Percentiles rank a stretch among this genome's conserved stretches.
These are phyloP conservation scores for Biscogniauxia marginata DNA, from an alignment of 2,329 filamentous ascomycete species.

Conservation along the genomic window DNA sequence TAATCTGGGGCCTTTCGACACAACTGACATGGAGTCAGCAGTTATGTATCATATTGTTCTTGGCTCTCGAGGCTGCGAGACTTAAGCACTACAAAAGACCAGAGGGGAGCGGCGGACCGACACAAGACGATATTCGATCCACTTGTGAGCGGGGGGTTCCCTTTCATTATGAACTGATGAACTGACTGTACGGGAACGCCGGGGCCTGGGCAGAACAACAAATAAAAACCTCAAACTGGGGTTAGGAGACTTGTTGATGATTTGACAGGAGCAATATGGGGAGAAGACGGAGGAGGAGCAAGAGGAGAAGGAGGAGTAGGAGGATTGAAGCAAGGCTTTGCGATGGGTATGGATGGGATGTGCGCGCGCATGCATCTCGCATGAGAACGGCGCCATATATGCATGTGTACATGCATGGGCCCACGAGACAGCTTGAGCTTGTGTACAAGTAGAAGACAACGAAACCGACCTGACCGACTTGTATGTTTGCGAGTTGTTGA, in stretches of 20 bases:
- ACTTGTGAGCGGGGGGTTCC: neutral
- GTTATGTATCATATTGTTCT: neutral
- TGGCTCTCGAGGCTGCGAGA: neutral
- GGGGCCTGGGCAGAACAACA: neutral
- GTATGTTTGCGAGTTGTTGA: too few species aligned
- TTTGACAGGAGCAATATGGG: neutral
- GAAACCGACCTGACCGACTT: neutral
- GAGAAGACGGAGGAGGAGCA: neutral
- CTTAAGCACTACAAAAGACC: neutral
- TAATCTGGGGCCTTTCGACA: neutral
- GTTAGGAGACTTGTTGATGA: neutral
- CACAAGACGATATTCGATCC: neutral
- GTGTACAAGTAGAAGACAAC: neutral
- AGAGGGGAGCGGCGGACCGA: neutral
- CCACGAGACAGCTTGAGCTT: neutral
- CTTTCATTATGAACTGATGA: neutral
- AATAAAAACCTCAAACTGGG: neutral
- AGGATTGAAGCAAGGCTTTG: neutral
- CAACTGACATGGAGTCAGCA: neutral
- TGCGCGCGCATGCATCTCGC: constrained; percentile 5
- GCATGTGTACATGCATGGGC: constrained; percentile 1
- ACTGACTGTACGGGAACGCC: neutral
- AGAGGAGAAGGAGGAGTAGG: neutral
- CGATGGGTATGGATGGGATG: neutral
- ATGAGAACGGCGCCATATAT: constrained; percentile 18